phyloP scores from a whole-genome alignment of 306 rosid genomes.

The Medicago lupulina region DNA sequence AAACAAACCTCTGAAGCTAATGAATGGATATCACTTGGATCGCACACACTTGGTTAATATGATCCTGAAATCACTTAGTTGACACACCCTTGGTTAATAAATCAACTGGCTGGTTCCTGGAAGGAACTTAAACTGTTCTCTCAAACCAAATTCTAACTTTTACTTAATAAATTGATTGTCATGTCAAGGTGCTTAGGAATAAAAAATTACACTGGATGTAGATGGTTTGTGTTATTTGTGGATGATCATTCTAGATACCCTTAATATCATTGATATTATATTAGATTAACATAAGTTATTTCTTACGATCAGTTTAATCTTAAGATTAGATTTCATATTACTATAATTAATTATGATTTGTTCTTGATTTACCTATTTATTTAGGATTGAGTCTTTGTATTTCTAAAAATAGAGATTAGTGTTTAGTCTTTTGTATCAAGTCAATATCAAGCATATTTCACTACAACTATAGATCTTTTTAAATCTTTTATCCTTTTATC shows the following conservation, averaged over 20 bases:
- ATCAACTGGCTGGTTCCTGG: background rate
- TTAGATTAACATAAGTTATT: background rate
- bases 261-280: background rate
- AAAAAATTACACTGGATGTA: background rate
- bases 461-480: background rate
- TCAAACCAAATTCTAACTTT: background rate
- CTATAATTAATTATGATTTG: background rate
- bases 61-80: conserved; percentile 4
- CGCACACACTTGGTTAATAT: background rate
- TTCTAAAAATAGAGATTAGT: background rate
- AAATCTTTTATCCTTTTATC: background rate
- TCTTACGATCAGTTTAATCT: background rate
- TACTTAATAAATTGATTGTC: background rate
- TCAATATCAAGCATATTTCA: background rate
- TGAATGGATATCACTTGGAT: background rate
- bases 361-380: background rate
- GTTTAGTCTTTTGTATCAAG: background rate
- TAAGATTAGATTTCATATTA: background rate
- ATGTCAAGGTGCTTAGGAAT: background rate
- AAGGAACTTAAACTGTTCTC: background rate
- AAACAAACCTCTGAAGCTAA: background rate
- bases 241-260: background rate
- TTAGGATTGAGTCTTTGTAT: background rate
- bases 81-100: background rate
- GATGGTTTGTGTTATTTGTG: background rate